Evolutionary conservation across 441 rosid species (phyloP).

Genomic region (Pelargonium citronellum): DNA sequence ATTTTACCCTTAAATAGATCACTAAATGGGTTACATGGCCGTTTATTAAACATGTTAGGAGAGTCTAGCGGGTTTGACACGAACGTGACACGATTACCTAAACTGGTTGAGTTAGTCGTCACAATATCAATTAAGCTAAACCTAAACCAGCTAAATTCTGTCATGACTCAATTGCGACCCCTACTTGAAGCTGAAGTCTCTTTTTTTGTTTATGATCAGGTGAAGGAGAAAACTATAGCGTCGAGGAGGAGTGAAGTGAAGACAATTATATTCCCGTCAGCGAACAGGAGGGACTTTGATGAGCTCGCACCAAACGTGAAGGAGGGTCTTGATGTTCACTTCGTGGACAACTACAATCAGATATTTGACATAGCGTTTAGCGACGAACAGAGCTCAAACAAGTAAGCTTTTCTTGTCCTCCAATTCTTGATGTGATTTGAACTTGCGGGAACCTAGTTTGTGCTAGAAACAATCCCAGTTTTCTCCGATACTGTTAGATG

Average conservation of each 20-base stretch:
- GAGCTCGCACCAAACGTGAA: slow-evolving; percentile 68
- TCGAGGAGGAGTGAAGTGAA: slow-evolving; percentile 85
- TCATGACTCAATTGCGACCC: no score
- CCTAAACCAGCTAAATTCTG: no score
- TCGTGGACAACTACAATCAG: slow-evolving; percentile 57
- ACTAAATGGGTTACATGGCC: no score
- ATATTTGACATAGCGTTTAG: slow-evolving; percentile 53
- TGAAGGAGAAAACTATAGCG: slow-evolving; percentile 90
- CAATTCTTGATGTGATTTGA: slow-evolving; percentile 10
- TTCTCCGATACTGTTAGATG: not conserved
- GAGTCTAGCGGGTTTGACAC: no score
- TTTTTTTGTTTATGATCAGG: slow-evolving; percentile 34
- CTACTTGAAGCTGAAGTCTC: not conserved
- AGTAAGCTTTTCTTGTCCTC: slow-evolving; percentile 6
- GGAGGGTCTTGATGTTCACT: slow-evolving; percentile 82
- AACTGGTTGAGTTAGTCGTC: no score
- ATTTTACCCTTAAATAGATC: no score
- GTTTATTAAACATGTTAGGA: no score
- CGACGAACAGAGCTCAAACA: slow-evolving; percentile 26
- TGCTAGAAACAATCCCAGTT: not conserved
- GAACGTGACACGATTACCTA: no score
- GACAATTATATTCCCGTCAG: slow-evolving; percentile 71
- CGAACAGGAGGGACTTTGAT: slow-evolving; percentile 65
- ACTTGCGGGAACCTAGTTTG: not conserved
- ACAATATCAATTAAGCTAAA: no score